Base-by-base conservation (phyloP, 441 rosid species). In the Eruca vesicaria region DNA sequence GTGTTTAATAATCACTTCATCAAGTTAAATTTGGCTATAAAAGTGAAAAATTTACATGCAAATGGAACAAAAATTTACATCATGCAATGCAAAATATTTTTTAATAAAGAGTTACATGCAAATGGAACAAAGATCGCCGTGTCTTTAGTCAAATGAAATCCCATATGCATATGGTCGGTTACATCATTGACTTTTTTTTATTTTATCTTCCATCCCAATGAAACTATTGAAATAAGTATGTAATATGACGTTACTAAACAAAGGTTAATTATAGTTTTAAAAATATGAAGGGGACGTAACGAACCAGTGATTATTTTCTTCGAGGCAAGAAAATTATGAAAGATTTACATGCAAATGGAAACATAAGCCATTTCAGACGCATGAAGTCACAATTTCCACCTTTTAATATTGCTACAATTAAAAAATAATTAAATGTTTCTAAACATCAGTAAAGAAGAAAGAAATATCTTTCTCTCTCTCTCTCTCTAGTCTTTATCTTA, bases 401-500 rank as follows among this genome's bases (percentile, higher is more conserved):
- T 68, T 72, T 16, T 21, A 32, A 73, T 73, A 72, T 23, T 61
- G 16, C 66, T 19, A 53, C 0, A 23, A 41, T n/a, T 56, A 43
- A 41, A 29, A 41, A n/a, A 61, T 3, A 9, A 60, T 14, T 31
- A 52, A 66, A 63, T 10, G 31, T 21, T 41, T 50, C 18, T 50
- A 58, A 68, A 7, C 14, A 53, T 62, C 28, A 35, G 5, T 7
- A 18, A 48, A 50, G 55, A 50, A 45, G 4, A 68, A 58, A 16
- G 28, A 12, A 57, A 45, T 15, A 45, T 28, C 35, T 57, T 14
- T 57, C 62, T 43, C 18, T 71, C 80, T 43, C 18, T 71, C 80
- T 71, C 63, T 72, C 77, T 78, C 69, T 16, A 28, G 73, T 68
- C 78, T 53, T 68, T 61, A 66, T 67, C 77, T 78, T 65, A 68